Evolutionary conservation across 352 stramenopile species (phyloP).

Genomic region (Peronospora belbahrii): DNA sequence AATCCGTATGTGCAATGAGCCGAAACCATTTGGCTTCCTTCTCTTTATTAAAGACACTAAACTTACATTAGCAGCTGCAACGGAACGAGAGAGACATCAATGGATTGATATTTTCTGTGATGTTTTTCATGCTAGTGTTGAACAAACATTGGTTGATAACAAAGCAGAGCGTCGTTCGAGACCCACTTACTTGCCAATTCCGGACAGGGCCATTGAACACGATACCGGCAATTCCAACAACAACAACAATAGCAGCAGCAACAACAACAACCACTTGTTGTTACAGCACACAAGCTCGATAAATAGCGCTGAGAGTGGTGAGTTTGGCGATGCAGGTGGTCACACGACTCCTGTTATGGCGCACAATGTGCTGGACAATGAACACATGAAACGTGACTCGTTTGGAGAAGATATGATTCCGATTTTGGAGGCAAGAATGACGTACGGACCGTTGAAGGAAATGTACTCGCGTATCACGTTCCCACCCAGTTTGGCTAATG

Average conservation of each 20-base stretch:
- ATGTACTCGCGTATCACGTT: slow-evolving; percentile 74
- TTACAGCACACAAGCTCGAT: slow-evolving; percentile 12
- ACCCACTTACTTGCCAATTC: slow-evolving; percentile 66
- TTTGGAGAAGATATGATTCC: slow-evolving; percentile 44
- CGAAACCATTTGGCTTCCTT: slow-evolving; percentile 65
- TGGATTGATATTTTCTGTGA: slow-evolving; percentile 79
- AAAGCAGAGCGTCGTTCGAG: slow-evolving; percentile 50
- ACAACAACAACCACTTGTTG: slow-evolving; percentile 16
- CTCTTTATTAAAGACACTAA: slow-evolving; percentile 79
- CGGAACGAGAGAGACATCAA: slow-evolving; percentile 55
- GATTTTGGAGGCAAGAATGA: slow-evolving; percentile 56
- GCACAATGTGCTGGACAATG: slow-evolving; percentile 21
- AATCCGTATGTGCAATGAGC: slow-evolving; percentile 59
- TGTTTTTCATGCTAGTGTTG: slow-evolving; percentile 67
- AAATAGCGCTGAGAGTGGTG: not conserved
- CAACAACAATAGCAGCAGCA: slow-evolving; percentile 18
- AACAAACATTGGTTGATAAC: slow-evolving; percentile 39
- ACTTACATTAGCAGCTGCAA: slow-evolving; percentile 64
- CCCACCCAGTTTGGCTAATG: slow-evolving; percentile 62
- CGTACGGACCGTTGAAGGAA: slow-evolving; percentile 62
- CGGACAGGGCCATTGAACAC: slow-evolving; percentile 34
- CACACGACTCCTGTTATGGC: slow-evolving; percentile 16
- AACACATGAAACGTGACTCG: slow-evolving; percentile 23
- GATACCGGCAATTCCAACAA: slow-evolving; percentile 21
- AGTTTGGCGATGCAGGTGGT: not conserved